phyloP scores from a whole-genome alignment of 1,284 basidiomycete genomes.

The Phellopilus nigrolimitatus region DNA sequence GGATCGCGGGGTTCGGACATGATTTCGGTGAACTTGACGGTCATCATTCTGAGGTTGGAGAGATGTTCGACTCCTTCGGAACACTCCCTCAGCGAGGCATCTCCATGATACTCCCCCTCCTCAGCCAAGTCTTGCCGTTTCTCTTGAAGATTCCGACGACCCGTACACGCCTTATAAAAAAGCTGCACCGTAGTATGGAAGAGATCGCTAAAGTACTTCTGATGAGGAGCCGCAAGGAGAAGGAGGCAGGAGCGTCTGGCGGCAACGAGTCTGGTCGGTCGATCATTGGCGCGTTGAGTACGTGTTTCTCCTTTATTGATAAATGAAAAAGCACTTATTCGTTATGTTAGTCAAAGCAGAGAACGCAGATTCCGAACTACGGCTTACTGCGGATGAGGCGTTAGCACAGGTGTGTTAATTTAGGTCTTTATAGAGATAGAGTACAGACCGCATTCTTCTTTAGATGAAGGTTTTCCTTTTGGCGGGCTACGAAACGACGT shows the following conservation, averaged over 20 bases:
- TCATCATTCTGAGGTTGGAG: constrained; percentile 38
- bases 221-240: no score
- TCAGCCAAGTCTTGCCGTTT: constrained; percentile 40
- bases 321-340: background rate
- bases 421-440: background rate
- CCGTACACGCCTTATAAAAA: constrained; percentile 31
- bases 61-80: constrained; percentile 43
- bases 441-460: no score
- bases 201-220: no score
- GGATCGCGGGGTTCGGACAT: constrained; percentile 54
- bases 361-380: constrained; percentile 34
- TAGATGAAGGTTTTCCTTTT: constrained; percentile 36
- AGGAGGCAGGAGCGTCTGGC: no score
- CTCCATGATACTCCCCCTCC: constrained; percentile 33
- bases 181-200: no score
- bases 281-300: constrained; percentile 50
- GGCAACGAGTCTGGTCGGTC: constrained; percentile 42
- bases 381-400: constrained; percentile 64
- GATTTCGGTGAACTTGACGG: constrained; percentile 52
- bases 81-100: constrained; percentile 24
- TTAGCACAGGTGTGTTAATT: constrained; percentile 41
- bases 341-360: constrained; percentile 46
- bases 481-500: constrained; percentile 41
- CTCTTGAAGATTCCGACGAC: constrained; percentile 42
- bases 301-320: constrained; percentile 22